These are phyloP conservation scores for Sorghum bicolor DNA, from an alignment of 176 grass and related monocot genomes.

Conservation along the genomic window DNA sequence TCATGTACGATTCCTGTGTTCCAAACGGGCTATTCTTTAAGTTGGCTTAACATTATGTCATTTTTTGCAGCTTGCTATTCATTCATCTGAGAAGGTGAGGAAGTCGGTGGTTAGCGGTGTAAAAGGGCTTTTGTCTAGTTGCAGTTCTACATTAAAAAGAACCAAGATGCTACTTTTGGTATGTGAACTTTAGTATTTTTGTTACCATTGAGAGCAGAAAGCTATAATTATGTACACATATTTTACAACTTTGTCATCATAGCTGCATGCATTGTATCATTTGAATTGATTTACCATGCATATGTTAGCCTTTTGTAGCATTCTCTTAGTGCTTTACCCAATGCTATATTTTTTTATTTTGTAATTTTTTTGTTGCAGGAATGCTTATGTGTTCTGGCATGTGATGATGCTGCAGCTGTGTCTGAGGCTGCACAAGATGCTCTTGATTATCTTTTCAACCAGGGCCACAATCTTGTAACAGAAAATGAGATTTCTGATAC, in stretches of 20 bases:
- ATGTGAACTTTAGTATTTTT: conserved; percentile 19
- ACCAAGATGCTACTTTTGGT: conserved; percentile 90
- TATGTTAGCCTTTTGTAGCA: not conserved
- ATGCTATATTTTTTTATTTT: conserved; percentile 36
- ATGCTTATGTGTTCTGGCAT: conserved; percentile 78
- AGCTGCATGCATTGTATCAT: conserved; percentile 12
- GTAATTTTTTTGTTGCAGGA: conserved; percentile 61
- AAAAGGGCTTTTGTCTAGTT: conserved; percentile 68
- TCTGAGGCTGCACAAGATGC: conserved; percentile 75
- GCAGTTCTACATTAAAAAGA: conserved; percentile 50
- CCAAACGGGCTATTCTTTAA: not conserved
- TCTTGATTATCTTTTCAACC: conserved; percentile 64
- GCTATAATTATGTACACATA: conserved; percentile 7
- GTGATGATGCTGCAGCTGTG: conserved; percentile 59
- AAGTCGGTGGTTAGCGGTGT: conserved; percentile 65
- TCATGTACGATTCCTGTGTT: not conserved
- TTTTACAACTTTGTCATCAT: conserved; percentile 7
- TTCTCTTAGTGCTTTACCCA: not conserved
- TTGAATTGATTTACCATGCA: conserved; percentile 23
- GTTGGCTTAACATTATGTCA: conserved; percentile 19
- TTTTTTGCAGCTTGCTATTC: conserved; percentile 72
- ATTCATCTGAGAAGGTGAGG: conserved; percentile 90
- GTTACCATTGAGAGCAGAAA: not conserved
- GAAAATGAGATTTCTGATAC: conserved; percentile 81
- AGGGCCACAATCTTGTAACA: conserved; percentile 51